Base-by-base conservation (phyloP, 2,329 filamentous ascomycete genomes). In the Xylariomycetidae sp. region DNA sequence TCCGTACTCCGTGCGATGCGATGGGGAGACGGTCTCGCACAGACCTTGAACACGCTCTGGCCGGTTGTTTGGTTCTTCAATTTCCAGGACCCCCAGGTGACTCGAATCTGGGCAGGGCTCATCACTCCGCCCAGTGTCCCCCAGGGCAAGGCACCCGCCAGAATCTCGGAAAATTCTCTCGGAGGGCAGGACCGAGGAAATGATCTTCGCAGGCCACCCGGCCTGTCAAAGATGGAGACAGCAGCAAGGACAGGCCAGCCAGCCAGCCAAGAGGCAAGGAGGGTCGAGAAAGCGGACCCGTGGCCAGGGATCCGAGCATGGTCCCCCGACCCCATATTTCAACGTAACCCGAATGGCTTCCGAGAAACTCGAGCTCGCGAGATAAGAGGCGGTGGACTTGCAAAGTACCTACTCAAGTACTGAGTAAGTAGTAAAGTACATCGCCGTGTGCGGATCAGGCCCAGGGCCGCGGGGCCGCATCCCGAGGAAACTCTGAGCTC, bases 111-210 rank as follows among this genome's bases (percentile, higher is more conserved):
- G n/a, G n/a, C n/a, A n/a, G n/a, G n/a, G n/a, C n/a, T n/a, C n/a
- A n/a, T n/a, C n/a, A n/a, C n/a, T n/a, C n/a, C n/a, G n/a, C n/a
- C n/a, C n/a, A n/a, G n/a, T n/a, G n/a, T n/a, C n/a, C n/a, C n/a
- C n/a, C n/a, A n/a, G n/a, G n/a, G n/a, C n/a, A n/a, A n/a, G n/a
- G n/a, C n/a, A n/a, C n/a, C n/a, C n/a, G n/a, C n/a, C n/a, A n/a
- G n/a, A 29, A 29, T 29, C 26, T 29, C 26, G 26, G 26, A 29
- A 29, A 29, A 29, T 29, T 6, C 26, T 13, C 18, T 29, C 26
- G 26, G 26, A 18, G 10, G 10, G 13, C 26, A 29, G 26, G 26
- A 16, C 26, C 26, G 26, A 29, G 26, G 13, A 7, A 12, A 18
- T 15, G 26, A 29, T 29, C 26, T 6, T 29, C 26, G 26, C 26